phyloP scores from a whole-genome alignment of 176 grass and related monocot species.

The Aegilops longissima region DNA sequence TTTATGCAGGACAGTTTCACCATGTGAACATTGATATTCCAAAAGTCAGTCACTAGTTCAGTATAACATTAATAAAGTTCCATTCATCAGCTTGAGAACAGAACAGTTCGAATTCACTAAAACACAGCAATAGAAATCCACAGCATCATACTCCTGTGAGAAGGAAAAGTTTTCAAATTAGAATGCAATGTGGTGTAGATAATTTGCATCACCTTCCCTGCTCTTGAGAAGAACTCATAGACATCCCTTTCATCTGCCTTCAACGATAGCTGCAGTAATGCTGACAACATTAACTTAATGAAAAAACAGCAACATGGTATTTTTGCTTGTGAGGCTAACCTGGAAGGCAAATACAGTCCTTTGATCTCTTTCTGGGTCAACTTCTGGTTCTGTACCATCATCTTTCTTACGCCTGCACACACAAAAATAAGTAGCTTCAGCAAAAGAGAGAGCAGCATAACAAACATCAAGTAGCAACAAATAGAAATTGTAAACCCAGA shows the following conservation, averaged over 20 bases:
- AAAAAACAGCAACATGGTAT: not conserved
- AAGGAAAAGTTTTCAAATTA: not conserved
- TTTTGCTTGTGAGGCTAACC: conserved; percentile 43
- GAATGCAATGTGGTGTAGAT: not conserved
- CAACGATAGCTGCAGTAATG: conserved; percentile 70
- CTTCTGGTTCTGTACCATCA: conserved; percentile 70
- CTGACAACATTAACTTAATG: conserved; percentile 31
- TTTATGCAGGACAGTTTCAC: not conserved
- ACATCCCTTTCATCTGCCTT: conserved; percentile 97
- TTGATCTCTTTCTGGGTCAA: conserved; percentile 97
- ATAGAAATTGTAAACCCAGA: not conserved
- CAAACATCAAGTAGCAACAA: conserved; percentile 4
- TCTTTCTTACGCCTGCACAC: conserved; percentile 78
- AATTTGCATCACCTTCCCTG: conserved; percentile 76
- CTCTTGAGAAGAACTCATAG: conserved; percentile 98
- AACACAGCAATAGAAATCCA: not conserved
- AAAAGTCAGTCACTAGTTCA: not conserved
- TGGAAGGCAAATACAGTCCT: conserved; percentile 99
- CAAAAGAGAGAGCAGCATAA: not conserved
- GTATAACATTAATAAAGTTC: not conserved
- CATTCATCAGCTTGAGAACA: not conserved
- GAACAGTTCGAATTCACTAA: not conserved
- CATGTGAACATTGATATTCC: not conserved
- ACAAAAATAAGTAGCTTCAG: not conserved
- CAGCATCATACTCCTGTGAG: not conserved